Conservation (phyloP, 805 yeast species). For the Sugiyamaella valdiviana region DNA sequence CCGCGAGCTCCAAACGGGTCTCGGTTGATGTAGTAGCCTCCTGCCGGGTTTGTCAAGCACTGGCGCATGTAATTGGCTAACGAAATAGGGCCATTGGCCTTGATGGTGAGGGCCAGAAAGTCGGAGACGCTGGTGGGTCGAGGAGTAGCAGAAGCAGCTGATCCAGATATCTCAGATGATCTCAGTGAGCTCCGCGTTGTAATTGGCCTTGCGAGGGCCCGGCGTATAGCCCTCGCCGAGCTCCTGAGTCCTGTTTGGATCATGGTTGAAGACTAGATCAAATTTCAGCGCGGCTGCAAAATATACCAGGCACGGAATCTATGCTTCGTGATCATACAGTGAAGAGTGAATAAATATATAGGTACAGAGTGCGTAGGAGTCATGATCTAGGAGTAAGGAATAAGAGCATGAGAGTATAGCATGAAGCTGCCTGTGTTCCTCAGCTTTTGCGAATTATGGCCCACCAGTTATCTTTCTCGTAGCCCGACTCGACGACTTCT, state of each 20-base stretch:
- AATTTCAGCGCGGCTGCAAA: not conserved
- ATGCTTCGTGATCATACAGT: no score
- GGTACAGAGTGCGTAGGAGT: no score
- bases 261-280: not conserved
- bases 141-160: not conserved
- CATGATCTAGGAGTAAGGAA: no score
- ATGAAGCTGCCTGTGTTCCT: not conserved
- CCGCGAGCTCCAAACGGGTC: constrained; percentile 67
- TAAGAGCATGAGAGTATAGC: no score
- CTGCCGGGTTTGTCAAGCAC: constrained; percentile 69
- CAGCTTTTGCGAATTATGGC: constrained; percentile 39
- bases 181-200: not conserved
- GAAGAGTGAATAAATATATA: no score
- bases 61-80: constrained; percentile 72
- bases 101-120: constrained; percentile 30
- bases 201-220: not conserved
- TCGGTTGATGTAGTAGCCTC: constrained; percentile 72
- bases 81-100: constrained; percentile 71
- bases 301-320: no score
- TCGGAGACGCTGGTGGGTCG: constrained; percentile 25
- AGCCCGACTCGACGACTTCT: constrained; percentile 60
- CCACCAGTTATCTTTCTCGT: constrained; percentile 97
- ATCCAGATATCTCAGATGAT: not conserved
- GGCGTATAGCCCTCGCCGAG: not conserved
- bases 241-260: not conserved